Percentiles rank a stretch among this genome's conserved stretches.
phyloP scores from a whole-genome alignment of 1,284 basidiomycete species.

The Bondarzewia mesenterica region DNA sequence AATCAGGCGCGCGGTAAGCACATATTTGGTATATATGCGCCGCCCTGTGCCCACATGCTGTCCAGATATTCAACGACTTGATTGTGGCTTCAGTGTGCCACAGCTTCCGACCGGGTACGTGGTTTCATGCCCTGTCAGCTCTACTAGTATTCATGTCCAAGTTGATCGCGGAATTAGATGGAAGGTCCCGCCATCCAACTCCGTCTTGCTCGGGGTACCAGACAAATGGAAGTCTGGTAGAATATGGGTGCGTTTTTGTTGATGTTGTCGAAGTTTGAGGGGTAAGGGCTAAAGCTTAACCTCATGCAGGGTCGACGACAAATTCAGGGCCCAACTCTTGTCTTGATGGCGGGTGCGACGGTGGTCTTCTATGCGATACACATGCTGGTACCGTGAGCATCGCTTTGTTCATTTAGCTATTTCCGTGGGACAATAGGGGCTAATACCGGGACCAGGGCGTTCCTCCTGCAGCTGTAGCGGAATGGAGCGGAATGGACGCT shows the following conservation, averaged over 20 bases:
- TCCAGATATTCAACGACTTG: constrained; percentile 13
- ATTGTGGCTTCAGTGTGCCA: constrained; percentile 6
- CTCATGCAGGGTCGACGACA: constrained; percentile 27
- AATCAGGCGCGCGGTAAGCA: not conserved
- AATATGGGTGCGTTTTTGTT: constrained; percentile 14
- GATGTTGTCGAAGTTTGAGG: not conserved
- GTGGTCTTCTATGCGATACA: constrained; percentile 36
- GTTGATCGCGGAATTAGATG: constrained; percentile 10
- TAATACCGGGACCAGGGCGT: constrained; percentile 23
- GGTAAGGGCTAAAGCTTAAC: not conserved
- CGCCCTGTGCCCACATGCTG: constrained; percentile 10
- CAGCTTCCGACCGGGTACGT: constrained; percentile 12
- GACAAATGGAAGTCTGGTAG: constrained; percentile 20
- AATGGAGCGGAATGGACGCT: constrained; percentile 39
- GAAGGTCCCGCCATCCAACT: constrained; percentile 13
- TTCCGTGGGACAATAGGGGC: not conserved
- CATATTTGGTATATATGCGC: constrained; percentile 21
- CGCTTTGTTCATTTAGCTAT: not conserved
- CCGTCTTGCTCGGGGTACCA: constrained; percentile 15
- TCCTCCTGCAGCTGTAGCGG: constrained; percentile 35
- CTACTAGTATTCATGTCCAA: too few relatives aligned
- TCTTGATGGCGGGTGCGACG: constrained; percentile 36
- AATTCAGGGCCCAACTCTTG: constrained; percentile 36
- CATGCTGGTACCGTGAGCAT: constrained; percentile 30
- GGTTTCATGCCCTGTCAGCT: not conserved